Percentiles rank a stretch among this genome's conserved stretches.
Evolutionary conservation across 2,329 filamentous ascomycete genomes (phyloP).

Genomic region (Ophiostoma piceae): DNA sequence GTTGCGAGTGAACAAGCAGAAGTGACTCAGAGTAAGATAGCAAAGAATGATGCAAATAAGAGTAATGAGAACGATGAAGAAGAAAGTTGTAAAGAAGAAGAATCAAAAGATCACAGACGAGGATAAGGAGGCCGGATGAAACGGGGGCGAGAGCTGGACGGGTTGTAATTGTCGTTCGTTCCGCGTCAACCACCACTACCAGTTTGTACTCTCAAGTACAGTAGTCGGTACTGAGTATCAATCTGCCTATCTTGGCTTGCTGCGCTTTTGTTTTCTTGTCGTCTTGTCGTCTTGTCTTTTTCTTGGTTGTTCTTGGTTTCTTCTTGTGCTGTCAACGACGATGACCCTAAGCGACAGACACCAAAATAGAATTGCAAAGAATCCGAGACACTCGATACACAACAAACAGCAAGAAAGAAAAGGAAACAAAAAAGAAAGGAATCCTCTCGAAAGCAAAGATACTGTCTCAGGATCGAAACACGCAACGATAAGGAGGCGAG

Average conservation of each 20-base stretch:
- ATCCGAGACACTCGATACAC: neutral
- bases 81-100: neutral
- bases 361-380: neutral
- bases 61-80: no score
- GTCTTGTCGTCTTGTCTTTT: neutral
- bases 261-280: neutral
- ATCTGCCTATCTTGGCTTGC: constrained; percentile 4
- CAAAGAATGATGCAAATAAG: no score
- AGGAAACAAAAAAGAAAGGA: no score
- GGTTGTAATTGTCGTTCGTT: neutral
- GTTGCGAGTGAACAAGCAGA: no score
- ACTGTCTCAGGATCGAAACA: constrained; percentile 6
- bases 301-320: neutral
- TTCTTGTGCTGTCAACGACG: neutral
- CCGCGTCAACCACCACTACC: neutral
- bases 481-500: constrained; percentile 8
- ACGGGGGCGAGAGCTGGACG: neutral
- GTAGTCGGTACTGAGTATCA: neutral
- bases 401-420: neutral
- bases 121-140: constrained; percentile 7
- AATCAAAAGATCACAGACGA: neutral
- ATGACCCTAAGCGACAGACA: neutral
- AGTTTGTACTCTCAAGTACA: neutral
- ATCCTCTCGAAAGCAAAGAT: no score
- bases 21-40: no score